phyloP scores from a whole-genome alignment of 345 rosid species.

The Rhizophora mangle region DNA sequence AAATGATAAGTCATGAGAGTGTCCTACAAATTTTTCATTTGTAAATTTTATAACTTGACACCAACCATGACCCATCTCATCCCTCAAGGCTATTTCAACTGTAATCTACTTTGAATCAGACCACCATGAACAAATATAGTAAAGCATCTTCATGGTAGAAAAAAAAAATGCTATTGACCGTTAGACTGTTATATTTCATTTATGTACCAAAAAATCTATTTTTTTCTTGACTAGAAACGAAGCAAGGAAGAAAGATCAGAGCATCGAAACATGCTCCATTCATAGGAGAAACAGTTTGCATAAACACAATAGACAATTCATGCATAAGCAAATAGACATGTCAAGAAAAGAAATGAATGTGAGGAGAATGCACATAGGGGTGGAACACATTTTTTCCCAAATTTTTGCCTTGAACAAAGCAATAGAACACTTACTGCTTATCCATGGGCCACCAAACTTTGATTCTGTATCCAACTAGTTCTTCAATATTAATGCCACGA shows the following conservation, averaged over 20 bases:
- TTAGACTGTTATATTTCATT: no score
- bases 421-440: constrained; percentile 60
- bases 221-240: neutral
- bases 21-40: neutral
- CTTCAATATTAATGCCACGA: constrained; percentile 50
- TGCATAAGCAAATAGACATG: neutral
- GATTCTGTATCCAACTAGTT: constrained; percentile 76
- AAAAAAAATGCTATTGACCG: no score
- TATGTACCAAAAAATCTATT: no score
- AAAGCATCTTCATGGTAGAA: no score
- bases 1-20: constrained; percentile 9
- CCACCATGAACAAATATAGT: no score
- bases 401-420: neutral
- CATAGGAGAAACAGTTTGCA: no score
- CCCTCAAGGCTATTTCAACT: neutral
- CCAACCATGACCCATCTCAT: neutral
- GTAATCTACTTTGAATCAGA: neutral
- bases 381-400: neutral
- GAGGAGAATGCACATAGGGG: neutral
- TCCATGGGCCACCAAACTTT: constrained; percentile 99
- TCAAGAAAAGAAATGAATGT: neutral
- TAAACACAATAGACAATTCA: no score
- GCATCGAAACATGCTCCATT: neutral
- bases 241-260: neutral
- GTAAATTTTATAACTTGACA: neutral